Conservation (phyloP, 176 grass and related monocot species). For the Carex littledalei region DNA sequence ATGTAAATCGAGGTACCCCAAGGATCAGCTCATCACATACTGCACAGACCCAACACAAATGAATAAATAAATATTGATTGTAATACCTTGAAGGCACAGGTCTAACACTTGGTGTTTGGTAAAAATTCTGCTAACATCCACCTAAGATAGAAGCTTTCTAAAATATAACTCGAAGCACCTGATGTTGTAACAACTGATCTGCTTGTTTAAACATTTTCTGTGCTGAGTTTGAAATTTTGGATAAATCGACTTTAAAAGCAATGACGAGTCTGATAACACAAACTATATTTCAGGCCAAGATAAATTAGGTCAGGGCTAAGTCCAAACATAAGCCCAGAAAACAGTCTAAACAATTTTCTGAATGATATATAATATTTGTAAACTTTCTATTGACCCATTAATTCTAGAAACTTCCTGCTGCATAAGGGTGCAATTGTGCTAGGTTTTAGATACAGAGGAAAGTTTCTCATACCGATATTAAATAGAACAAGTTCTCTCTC, state of each 20-base stretch:
- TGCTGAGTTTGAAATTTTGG: not conserved
- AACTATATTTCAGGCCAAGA: slow-evolving; percentile 1
- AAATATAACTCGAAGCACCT: not conserved
- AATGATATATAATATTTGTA: not conserved
- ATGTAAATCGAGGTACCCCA: slow-evolving; percentile 56
- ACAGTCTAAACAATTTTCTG: not conserved
- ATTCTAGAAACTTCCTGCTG: not conserved
- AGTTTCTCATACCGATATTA: slow-evolving; percentile 58
- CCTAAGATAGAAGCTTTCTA: not conserved
- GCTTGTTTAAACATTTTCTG: not conserved
- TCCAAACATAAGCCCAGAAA: no score
- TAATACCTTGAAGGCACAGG: not conserved
- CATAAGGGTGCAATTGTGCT: not conserved
- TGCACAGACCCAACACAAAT: slow-evolving; percentile 28
- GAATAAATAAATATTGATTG: not conserved
- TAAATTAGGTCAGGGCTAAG: not conserved
- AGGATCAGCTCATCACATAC: slow-evolving; percentile 70
- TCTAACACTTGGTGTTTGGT: not conserved
- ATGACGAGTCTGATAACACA: not conserved
- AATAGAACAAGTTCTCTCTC: slow-evolving; percentile 67
- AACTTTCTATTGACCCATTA: not conserved
- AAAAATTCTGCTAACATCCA: not conserved
- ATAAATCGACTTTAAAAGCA: not conserved
- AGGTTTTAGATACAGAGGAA: not conserved
- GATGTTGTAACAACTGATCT: not conserved